These are phyloP conservation scores for Nicotiana undulata DNA, from an alignment of 257 asterid species.

Conservation along the genomic window DNA sequence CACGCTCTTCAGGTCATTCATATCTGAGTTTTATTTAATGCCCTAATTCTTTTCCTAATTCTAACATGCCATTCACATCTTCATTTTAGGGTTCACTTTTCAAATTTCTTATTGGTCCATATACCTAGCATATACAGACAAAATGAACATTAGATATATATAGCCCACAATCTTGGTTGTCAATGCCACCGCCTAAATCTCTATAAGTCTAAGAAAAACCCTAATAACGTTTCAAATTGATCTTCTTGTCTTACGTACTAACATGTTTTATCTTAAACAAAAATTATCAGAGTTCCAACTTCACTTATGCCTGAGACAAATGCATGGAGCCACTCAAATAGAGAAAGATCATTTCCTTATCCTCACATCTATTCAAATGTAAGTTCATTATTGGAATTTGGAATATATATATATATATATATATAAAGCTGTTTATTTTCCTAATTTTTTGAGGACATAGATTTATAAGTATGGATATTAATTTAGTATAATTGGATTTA, in stretches of 20 bases:
- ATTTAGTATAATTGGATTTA: not conserved
- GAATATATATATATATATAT: no score
- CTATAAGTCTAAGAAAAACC: not conserved
- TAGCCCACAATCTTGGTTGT: not conserved
- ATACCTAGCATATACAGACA: not conserved
- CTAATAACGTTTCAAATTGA: not conserved
- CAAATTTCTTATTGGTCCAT: not conserved
- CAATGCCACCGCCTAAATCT: not conserved
- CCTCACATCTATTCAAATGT: not conserved
- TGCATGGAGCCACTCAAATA: not conserved
- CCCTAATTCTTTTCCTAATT: not conserved
- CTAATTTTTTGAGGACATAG: not conserved
- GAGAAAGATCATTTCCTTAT: not conserved
- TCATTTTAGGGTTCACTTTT: not conserved
- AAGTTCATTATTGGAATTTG: not conserved
- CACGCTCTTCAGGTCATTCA: not conserved
- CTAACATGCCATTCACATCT: not conserved
- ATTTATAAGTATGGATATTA: not conserved
- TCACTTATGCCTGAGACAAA: slow-evolving; percentile 1
- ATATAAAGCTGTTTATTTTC: no score
- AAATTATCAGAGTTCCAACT: not conserved
- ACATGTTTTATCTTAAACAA: not conserved
- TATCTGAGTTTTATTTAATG: not conserved
- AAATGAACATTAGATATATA: not conserved
- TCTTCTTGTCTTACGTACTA: not conserved